Percentiles rank a stretch among this genome's conserved stretches.
phyloP scores from a whole-genome alignment of 2,329 filamentous ascomycete genomes.

The Alternaria dauci region DNA sequence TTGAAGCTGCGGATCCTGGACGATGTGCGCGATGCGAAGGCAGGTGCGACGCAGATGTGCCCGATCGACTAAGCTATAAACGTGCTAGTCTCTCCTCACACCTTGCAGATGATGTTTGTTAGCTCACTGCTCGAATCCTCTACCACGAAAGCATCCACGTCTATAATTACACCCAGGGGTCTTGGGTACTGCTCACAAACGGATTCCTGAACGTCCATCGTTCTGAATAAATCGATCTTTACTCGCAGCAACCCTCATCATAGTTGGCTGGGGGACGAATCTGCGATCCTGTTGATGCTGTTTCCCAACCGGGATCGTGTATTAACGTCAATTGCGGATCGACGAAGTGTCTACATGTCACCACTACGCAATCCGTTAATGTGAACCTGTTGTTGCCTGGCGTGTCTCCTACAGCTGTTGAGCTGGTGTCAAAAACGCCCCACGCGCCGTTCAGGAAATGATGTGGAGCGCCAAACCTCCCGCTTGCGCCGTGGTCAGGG shows the following conservation, averaged over 20 bases:
- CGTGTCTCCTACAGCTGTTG: background rate
- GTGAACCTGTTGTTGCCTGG: background rate
- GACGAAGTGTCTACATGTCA: background rate
- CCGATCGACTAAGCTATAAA: slow-evolving; percentile 12
- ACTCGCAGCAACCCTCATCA: background rate
- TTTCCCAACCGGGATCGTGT: background rate
- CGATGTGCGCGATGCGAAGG: background rate
- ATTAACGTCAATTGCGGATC: background rate
- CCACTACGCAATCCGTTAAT: background rate
- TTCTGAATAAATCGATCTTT: background rate
- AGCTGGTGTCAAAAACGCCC: background rate
- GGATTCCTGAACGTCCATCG: background rate
- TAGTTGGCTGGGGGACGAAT: background rate
- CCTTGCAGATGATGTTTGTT: background rate
- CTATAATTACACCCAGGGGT: background rate
- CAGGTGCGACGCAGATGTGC: slow-evolving; percentile 17
- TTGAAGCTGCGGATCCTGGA: background rate
- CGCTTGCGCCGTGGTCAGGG: background rate
- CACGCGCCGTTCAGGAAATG: background rate
- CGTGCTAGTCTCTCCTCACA: slow-evolving; percentile 8
- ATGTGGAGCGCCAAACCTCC: background rate
- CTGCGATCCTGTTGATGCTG: background rate
- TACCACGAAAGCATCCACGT: background rate
- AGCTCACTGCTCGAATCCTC: background rate
- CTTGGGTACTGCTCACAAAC: background rate